phyloP scores from a whole-genome alignment of 2,329 filamentous ascomycete species.

The Aureobasidium melanogenum region DNA sequence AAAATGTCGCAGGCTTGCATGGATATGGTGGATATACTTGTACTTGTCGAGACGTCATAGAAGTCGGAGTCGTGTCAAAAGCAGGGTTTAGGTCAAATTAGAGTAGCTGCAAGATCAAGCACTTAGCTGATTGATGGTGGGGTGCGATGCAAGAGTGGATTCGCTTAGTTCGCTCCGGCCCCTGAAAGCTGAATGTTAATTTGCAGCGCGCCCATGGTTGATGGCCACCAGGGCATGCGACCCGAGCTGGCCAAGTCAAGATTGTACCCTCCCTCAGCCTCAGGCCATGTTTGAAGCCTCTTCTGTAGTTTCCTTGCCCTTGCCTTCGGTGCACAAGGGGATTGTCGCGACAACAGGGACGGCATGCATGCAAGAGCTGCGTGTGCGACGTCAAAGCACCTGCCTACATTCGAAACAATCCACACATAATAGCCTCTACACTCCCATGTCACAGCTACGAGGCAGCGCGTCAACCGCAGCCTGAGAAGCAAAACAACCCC shows the following conservation, averaged over 20 bases:
- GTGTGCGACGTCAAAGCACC: not conserved
- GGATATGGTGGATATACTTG: no score
- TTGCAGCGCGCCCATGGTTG: not conserved
- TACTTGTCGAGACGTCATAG: not conserved
- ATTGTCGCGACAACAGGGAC: not conserved
- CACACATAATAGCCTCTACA: not conserved
- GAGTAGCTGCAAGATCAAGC: not conserved
- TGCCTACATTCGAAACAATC: not conserved
- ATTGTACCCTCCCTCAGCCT: not conserved
- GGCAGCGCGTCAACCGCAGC: not conserved
- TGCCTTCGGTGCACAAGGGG: not conserved
- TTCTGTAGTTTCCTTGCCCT: not conserved
- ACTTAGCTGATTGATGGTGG: not conserved
- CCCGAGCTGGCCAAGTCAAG: not conserved
- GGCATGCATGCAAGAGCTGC: not conserved
- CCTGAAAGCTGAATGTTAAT: not conserved
- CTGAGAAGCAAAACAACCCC: not conserved
- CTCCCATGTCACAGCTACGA: constrained; percentile 11
- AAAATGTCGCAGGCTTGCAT: not conserved
- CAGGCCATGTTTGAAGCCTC: not conserved
- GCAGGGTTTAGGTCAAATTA: not conserved
- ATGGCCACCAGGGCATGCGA: not conserved
- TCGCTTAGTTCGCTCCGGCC: not conserved
- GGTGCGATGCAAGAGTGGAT: not conserved
- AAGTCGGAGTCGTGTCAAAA: not conserved